Base-by-base conservation (phyloP, 331 rosid genomes). In the Saraca asoca region DNA sequence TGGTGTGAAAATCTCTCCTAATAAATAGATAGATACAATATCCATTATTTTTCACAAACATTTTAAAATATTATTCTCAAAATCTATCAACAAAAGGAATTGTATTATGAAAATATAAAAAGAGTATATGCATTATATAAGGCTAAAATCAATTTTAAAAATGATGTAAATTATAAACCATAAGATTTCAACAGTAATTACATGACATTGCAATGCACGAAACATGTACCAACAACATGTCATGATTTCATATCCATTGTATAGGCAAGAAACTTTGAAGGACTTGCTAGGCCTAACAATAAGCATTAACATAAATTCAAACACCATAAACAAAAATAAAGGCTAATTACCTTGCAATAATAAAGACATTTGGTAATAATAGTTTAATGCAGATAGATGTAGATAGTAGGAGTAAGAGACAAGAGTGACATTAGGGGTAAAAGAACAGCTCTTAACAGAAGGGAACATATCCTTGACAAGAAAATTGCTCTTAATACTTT, bases 231-330 rank as follows among this genome's bases (percentile, higher is more conserved):
- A 89, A 96, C 88, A 52, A 54, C 66, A 48, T 58, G 74, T 72
- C 81, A 74, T 14, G 72, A 84, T 50, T 73, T 89, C 66, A 93
- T 81, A 72, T 93, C 91, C 68, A 93, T 80, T 56, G 95, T 84
- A 73, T 82, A 93, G 45, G 98, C 97, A 18, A 61, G 85, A 70
- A 87, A 90, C 76, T 93, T 97, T 7, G 98, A 93, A 54, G 98
- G 90, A 83, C 95, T 87, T 44, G 98, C 98, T 97, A 31, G 95
- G 97, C 87, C 98, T 93, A 24, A n/a, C n/a, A n/a, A n/a, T n/a
- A n/a, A n/a, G n/a, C n/a, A n/a, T n/a, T n/a, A 53, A 49, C 29
- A 69, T 46, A 72, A 71, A 54, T 48, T 70, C 69, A 83, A 72
- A 68, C 52, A 51, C 37, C 51, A 51, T 61, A 24, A 49, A 29